These are phyloP conservation scores for Naganishia kalamii DNA, from an alignment of 768 basidiomycete species.

Conservation along the genomic window DNA sequence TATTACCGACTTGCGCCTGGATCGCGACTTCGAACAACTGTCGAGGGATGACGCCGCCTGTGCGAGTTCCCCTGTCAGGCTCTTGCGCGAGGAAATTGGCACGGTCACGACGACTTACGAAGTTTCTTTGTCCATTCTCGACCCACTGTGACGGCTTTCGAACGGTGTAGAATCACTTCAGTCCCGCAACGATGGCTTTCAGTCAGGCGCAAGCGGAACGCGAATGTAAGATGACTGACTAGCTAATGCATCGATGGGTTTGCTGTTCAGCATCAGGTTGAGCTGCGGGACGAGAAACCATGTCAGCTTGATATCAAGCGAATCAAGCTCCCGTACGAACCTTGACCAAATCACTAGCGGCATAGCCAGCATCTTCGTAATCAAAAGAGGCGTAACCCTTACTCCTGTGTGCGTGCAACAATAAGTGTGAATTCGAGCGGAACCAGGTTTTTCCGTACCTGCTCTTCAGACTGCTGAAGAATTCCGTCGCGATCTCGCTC, in stretches of 20 bases:
- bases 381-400: constrained; percentile 51
- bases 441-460: constrained; percentile 57
- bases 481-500: constrained; percentile 87
- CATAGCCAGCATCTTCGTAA: constrained; percentile 91
- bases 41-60: constrained; percentile 76
- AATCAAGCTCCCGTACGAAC: constrained; percentile 47
- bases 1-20: constrained; percentile 82
- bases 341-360: constrained; percentile 72
- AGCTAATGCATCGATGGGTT: constrained; percentile 87
- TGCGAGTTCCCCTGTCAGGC: not conserved
- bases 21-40: constrained; percentile 93
- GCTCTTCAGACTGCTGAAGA: constrained; percentile 91
- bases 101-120: constrained; percentile 53
- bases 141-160: constrained; percentile 66
- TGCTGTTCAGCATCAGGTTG: constrained; percentile 78
- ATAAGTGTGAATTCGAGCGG: constrained; percentile 71
- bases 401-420: constrained; percentile 29
- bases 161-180: constrained; percentile 74
- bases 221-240: constrained; percentile 26
- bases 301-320: not conserved
- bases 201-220: not conserved
- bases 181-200: not conserved
- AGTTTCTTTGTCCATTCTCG: constrained; percentile 85
- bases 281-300: constrained; percentile 55
- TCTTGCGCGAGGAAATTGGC: not conserved